Evolutionary conservation across 768 basidiomycete genomes (phyloP).

Genomic region (Calvatia gigantea): DNA sequence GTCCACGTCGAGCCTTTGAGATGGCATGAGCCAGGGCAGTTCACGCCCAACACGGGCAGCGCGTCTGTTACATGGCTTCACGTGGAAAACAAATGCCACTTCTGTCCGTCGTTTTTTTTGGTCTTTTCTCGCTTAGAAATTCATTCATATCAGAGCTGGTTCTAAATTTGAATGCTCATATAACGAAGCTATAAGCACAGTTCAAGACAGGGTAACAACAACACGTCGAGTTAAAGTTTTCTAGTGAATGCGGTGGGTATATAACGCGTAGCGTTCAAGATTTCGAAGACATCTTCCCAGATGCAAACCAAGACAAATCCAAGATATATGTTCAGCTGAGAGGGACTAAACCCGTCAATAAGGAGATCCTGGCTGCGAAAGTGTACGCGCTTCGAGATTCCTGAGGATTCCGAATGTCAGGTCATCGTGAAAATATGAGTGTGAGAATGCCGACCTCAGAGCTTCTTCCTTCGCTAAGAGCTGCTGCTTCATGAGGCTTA

Average conservation of each 20-base stretch:
- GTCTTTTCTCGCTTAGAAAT: background rate
- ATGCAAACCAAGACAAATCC: background rate
- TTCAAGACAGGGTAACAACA: conserved; percentile 11
- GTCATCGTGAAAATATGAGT: background rate
- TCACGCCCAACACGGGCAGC: background rate
- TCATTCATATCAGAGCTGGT: background rate
- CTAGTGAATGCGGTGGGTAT: conserved; percentile 9
- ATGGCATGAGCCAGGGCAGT: conserved; percentile 29
- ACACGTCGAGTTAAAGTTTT: background rate
- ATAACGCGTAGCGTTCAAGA: no score
- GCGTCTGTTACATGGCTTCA: background rate
- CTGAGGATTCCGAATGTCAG: background rate
- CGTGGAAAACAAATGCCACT: conserved; percentile 5
- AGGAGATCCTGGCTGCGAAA: conserved; percentile 8
- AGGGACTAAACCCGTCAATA: background rate
- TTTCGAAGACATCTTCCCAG: no score
- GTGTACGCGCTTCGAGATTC: conserved; percentile 14
- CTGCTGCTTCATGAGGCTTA: conserved; percentile 85
- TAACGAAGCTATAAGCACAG: background rate
- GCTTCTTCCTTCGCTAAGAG: conserved; percentile 84
- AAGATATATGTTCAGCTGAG: background rate
- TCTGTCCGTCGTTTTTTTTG: background rate
- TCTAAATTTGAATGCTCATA: background rate
- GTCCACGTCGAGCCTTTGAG: conserved; percentile 56
- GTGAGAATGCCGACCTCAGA: conserved; percentile 44